Percentiles rank a stretch among this genome's conserved stretches.
These are phyloP conservation scores for Mortierella claussenii DNA, from an alignment of 192 early-diverging fungal genomes.

Conservation along the genomic window DNA sequence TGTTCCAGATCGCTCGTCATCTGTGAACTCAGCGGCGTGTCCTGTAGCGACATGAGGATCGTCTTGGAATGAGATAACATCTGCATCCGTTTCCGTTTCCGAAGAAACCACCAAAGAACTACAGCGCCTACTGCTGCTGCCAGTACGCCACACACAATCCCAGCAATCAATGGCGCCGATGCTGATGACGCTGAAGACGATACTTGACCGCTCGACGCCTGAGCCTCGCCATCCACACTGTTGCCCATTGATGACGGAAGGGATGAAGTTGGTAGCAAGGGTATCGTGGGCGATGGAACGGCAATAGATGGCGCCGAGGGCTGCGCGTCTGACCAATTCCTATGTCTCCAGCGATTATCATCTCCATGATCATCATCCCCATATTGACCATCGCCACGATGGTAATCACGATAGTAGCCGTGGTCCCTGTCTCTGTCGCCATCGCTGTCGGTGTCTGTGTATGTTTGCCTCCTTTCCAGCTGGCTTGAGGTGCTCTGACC, in stretches of 20 bases:
- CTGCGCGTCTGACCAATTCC: not conserved
- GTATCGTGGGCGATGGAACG: not conserved
- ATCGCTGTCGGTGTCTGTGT: too few relatives aligned
- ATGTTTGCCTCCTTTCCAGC: too few relatives aligned
- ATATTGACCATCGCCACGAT: too few relatives aligned
- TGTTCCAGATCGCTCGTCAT: not conserved
- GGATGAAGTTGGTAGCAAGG: not conserved
- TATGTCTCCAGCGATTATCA: not conserved
- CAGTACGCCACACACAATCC: not conserved
- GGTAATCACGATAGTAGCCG: too few relatives aligned
- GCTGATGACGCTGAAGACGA: not conserved
- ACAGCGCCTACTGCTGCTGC: not conserved
- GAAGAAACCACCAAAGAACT: slow-evolving; percentile 13
- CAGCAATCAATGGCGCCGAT: slow-evolving; percentile 6
- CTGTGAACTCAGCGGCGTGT: not conserved
- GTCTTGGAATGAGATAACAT: slow-evolving; percentile 6
- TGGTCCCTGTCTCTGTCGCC: too few relatives aligned
- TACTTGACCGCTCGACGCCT: not conserved
- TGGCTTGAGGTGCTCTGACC: too few relatives aligned
- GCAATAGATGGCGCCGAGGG: too few relatives aligned
- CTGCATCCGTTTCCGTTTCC: slow-evolving; percentile 1
- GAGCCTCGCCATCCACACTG: not conserved
- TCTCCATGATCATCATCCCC: too few relatives aligned
- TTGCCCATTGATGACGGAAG: not conserved
- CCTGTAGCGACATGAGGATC: slow-evolving; percentile 8